Conservation (phyloP, 441 rosid genomes). For the Erodium texanum region DNA sequence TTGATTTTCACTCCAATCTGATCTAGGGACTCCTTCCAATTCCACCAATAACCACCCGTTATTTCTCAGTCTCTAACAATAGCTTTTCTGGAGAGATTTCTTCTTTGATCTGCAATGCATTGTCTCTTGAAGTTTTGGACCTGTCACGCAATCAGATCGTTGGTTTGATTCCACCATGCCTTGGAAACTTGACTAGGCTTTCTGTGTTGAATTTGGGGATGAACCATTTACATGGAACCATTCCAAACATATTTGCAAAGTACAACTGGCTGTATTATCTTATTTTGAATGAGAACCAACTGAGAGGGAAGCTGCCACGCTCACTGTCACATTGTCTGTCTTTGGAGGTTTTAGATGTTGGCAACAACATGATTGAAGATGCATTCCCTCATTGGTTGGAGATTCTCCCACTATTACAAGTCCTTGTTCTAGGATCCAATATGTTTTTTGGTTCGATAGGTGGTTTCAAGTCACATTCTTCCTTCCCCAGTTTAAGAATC, state of each 20-base stretch:
- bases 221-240: background rate
- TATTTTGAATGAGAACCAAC: no score
- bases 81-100: no score
- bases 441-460: constrained; percentile 11
- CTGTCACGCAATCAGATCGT: background rate
- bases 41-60: background rate
- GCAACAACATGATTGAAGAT: no score
- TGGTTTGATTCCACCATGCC: background rate
- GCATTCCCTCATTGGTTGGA: constrained; percentile 20
- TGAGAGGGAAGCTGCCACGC: background rate
- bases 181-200: background rate
- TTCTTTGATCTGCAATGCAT: no score
- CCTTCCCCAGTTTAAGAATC: background rate
- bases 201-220: background rate
- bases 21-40: background rate
- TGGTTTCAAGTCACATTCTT: background rate
- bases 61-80: background rate
- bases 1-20: background rate
- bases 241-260: background rate
- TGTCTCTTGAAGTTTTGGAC: background rate
- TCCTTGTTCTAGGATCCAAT: constrained; percentile 17
- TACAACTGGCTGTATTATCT: background rate
- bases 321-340: background rate
- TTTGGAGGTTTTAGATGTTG: background rate
- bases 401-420: background rate